phyloP scores from a whole-genome alignment of 2,329 filamentous ascomycete species.

The Akanthomyces lecanii region DNA sequence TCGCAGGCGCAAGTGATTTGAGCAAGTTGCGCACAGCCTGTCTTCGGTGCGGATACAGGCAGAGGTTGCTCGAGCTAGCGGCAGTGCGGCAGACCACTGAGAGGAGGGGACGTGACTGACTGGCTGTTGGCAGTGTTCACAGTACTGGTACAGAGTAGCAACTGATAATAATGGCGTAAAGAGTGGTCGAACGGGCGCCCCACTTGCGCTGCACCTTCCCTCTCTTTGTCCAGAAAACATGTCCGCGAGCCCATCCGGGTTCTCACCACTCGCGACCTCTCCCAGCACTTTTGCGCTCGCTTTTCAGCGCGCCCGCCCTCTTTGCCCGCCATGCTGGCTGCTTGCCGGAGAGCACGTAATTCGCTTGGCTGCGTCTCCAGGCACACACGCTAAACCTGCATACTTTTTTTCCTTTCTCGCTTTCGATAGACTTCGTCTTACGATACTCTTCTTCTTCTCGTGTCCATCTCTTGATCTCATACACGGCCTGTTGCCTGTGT shows the following conservation, averaged over 20 bases:
- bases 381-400: constrained; percentile 8
- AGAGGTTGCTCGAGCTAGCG: not conserved
- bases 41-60: not conserved
- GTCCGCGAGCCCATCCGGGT: constrained; percentile 15
- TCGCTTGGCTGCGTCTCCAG: constrained; percentile 6
- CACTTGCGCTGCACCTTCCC: not conserved
- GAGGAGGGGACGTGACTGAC: too few relatives aligned
- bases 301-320: not conserved
- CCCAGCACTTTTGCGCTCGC: not conserved
- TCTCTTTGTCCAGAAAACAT: constrained; percentile 10
- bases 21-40: not conserved
- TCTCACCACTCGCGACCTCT: constrained; percentile 14
- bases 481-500: not conserved
- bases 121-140: too few relatives aligned
- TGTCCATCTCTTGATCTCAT: not conserved
- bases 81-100: too few relatives aligned
- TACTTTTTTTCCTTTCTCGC: not conserved
- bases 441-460: not conserved
- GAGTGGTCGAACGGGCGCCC: not conserved
- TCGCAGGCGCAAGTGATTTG: not conserved
- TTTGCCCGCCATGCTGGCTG: constrained; percentile 4
- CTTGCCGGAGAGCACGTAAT: constrained; percentile 13
- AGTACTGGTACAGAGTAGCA: too few relatives aligned
- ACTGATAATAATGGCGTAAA: not conserved
- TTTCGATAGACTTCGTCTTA: not conserved